Evolutionary conservation across 2,329 filamentous ascomycete genomes (phyloP), one percentile per base, ranked within the genome.

Genomic region (Setomelanomma holmii): DNA sequence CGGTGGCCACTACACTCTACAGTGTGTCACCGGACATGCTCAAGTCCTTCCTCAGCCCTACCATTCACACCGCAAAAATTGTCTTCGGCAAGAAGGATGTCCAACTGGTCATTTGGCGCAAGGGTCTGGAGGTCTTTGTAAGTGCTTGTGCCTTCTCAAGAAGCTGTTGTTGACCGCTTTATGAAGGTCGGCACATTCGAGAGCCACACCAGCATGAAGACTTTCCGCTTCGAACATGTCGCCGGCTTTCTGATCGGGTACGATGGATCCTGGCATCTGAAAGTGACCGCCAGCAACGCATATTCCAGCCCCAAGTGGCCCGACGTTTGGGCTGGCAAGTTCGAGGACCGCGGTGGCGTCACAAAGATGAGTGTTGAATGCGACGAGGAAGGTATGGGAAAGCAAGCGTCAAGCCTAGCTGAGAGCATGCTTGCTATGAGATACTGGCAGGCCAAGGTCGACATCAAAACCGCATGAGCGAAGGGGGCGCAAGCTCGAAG

Each of bases 51-150:
- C 35, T 65, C 8, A 55, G 22, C 14, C 58, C 63, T 0, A 60
- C 45, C 0, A 34, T 57, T 1, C 23, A 55, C 35, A 49, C 22
- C 1, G 61, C 65, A 53, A 64, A 66, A 33, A 55, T 49, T 3
- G 8, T 61, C 0, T 56, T 63, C 33, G 48, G 59, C 1, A 58
- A 55, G 21, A 44, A 41, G 17, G 45, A 55, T 20, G 48, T 51
- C 1, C 61, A 58, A 19, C 46, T 65, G 0, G 57, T 66, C 1
- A 40, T 66, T 8, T 64, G 63, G 60, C 56, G 60, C 12, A 64
- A 62, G 14, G 61, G 63, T 1, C 17, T 53, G 1, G 60, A 64
- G 7, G 60, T 60, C 38, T 52, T 66, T 4, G 61, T 60, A 45
- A 38, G 58, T 55, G 7, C n/a, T 22, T 6, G 6, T 23, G n/a